Evolutionary conservation across 2,329 filamentous ascomycete genomes (phyloP), one percentile per base, ranked within the genome.

Genomic region (Exserohilum turcica): DNA sequence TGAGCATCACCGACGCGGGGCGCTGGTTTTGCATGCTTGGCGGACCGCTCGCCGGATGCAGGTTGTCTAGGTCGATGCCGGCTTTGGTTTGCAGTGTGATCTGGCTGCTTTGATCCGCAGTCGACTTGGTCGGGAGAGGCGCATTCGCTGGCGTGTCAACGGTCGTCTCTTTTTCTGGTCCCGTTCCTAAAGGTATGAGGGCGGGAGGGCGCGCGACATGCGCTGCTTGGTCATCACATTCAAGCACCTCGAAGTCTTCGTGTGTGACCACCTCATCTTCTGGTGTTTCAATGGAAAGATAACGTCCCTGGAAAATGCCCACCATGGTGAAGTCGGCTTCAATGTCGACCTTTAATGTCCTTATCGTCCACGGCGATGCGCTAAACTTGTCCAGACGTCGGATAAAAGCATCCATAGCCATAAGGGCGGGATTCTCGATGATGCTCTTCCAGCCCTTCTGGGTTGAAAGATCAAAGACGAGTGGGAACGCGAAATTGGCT

Each of bases 31-130:
- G 57, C 9, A 52, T 32, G 49, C 54, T 57, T 15, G 63, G 68
- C 43, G 59, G 61, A 35, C 52, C 60, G 8, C 38, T 29, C 15
- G 53, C 13, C 5, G 63, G 62, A 39, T 69, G 57, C 21, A 69
- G 67, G 18, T 58, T 74, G 51, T 54, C 70, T 45, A 63, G 63
- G 54, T 67, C 71, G 61, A 79, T 77, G 64, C 78, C 78, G n/a
- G 74, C 76, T 70, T 83, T 83, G 5, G 80, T 83, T 67, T 82
- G 81, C 28, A 82, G 74, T n/a, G 78, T 74, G 0, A 62, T 54
- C 15, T 65, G 50, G 10, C 53, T 49, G 8, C 43, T 16, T 3
- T n/a, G 31, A 1, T 51, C 47, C 15, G 33, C 8, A 16, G n/a
- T 16, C 16, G 37, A 16, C 3, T 27, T 4, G 7, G n/a, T 16